Conservation (phyloP, 169 alveolate genomes). For the Plasmodium coatneyi region DNA sequence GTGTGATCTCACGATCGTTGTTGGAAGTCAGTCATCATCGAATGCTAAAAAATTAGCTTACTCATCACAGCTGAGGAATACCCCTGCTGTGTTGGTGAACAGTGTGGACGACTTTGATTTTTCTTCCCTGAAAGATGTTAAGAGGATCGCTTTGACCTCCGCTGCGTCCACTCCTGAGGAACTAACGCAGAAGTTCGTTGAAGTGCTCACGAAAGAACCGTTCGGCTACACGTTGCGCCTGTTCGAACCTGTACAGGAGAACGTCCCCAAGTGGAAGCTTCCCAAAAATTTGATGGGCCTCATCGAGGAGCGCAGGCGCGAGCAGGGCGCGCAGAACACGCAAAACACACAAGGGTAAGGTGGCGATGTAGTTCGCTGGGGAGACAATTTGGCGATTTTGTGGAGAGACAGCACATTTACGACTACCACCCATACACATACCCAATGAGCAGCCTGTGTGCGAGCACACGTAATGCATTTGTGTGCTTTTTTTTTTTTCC, state of each 20-base stretch:
- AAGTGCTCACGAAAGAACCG: conserved; percentile 75
- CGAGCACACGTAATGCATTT: too few species aligned
- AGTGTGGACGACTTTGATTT: conserved; percentile 79
- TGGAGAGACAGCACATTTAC: neutral
- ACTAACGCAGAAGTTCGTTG: conserved; percentile 78
- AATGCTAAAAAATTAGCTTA: conserved; percentile 86
- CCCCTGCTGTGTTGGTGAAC: conserved; percentile 78
- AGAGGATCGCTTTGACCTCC: conserved; percentile 82
- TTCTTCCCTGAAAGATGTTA: conserved; percentile 78
- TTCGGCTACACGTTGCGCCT: conserved; percentile 65
- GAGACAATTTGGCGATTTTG: neutral
- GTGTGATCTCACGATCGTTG: conserved; percentile 81
- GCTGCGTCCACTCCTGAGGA: conserved; percentile 90
- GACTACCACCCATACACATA: neutral
- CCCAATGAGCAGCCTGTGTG: neutral
- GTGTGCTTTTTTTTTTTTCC: too few species aligned
- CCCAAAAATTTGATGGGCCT: conserved; percentile 82
- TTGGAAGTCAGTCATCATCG: conserved; percentile 85
- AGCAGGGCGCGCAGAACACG: neutral
- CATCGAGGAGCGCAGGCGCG: conserved; percentile 76
- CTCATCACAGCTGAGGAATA: conserved; percentile 78
- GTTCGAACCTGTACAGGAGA: conserved; percentile 82
- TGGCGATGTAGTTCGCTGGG: neutral
- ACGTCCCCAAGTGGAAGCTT: conserved; percentile 86
- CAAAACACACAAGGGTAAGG: too few species aligned